These are phyloP conservation scores for Penicillium sclerotigenum DNA, from an alignment of 2,329 filamentous ascomycete genomes.

Conservation along the genomic window DNA sequence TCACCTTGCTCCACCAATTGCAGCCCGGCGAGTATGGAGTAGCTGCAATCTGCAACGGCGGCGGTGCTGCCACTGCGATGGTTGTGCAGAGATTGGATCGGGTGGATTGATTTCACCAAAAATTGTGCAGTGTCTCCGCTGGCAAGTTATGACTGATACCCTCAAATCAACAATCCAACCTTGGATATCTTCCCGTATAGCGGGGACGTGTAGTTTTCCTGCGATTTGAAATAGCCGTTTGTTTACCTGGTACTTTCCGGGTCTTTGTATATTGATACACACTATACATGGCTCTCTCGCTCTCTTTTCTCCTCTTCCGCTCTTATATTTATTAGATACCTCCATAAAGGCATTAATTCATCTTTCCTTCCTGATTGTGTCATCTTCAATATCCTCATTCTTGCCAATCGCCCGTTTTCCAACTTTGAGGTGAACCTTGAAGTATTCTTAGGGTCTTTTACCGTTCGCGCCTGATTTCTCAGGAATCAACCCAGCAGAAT, in stretches of 20 bases:
- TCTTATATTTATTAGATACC: not conserved
- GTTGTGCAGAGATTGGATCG: conserved; percentile 78
- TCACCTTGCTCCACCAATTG: conserved; percentile 85
- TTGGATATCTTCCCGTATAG: not conserved
- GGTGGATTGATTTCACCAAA: conserved; percentile 34
- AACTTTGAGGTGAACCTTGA: not conserved
- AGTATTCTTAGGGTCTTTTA: not conserved
- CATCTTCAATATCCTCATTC: not conserved
- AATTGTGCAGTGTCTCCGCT: not conserved
- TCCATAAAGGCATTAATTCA: too few species aligned
- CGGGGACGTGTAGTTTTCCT: not conserved
- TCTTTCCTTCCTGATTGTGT: not conserved
- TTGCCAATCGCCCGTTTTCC: not conserved
- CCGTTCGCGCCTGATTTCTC: not conserved
- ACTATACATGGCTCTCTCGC: not conserved
- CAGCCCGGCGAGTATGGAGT: conserved; percentile 91
- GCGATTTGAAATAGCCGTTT: not conserved
- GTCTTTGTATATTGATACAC: too few species aligned
- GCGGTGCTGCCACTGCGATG: conserved; percentile 84
- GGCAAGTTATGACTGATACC: conserved; percentile 11
- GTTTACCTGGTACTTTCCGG: not conserved
- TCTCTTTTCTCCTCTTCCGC: not conserved
- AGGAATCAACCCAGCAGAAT: conserved; percentile 2
- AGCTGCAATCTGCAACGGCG: conserved; percentile 95
- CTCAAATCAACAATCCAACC: conserved; percentile 3